Evolutionary conservation across 371 early-diverging fungal species (phyloP).

Genomic region (Lichtheimia ramosa): DNA sequence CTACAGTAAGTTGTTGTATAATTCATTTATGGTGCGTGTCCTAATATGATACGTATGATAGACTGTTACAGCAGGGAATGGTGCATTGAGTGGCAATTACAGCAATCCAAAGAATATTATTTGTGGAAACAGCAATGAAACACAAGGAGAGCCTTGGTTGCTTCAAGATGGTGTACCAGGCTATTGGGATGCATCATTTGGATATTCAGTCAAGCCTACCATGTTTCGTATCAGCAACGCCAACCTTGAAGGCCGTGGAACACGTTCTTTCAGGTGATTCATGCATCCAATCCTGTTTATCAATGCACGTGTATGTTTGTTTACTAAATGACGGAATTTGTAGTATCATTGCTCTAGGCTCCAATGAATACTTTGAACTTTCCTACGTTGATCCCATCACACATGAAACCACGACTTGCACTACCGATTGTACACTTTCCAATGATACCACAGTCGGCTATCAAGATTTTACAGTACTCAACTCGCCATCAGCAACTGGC

Average conservation of each 20-base stretch:
- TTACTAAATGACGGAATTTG: not conserved
- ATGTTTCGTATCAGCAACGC: constrained; percentile 70
- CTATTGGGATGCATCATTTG: constrained; percentile 67
- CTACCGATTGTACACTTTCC: constrained; percentile 58
- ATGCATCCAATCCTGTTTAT: not conserved
- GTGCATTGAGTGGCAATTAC: constrained; percentile 20
- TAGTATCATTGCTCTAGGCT: constrained; percentile 44
- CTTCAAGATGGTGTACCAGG: constrained; percentile 72
- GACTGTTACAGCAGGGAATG: constrained; percentile 50
- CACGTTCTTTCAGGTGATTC: constrained; percentile 55
- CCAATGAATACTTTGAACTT: constrained; percentile 53
- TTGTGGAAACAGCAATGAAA: constrained; percentile 23
- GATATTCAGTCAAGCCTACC: constrained; percentile 58
- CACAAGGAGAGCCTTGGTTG: constrained; percentile 51
- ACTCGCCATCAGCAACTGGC: constrained; percentile 36
- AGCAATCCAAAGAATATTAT: constrained; percentile 33
- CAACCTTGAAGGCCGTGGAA: constrained; percentile 52
- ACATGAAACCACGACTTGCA: constrained; percentile 48
- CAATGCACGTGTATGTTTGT: too few relatives aligned
- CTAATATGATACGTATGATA: too few relatives aligned
- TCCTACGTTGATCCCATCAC: constrained; percentile 64
- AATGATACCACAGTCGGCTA: constrained; percentile 42
- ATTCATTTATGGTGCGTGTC: too few relatives aligned
- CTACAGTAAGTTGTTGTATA: constrained; percentile 18
- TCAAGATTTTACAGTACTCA: constrained; percentile 65